phyloP scores from a whole-genome alignment of 176 grass and related monocot genomes.

The Elymus sibiricus region DNA sequence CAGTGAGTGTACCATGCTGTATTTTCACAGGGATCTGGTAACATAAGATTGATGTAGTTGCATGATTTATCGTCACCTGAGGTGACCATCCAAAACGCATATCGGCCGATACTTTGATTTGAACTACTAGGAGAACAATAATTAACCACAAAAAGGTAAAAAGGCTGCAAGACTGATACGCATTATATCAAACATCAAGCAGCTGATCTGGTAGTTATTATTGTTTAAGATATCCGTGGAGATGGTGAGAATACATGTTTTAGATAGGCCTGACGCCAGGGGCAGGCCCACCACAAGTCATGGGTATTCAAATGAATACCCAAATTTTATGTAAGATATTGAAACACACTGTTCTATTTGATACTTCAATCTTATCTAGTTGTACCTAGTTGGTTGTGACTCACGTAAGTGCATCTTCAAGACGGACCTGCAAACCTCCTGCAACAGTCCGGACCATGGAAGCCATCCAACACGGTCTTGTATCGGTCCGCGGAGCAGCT shows the following conservation, averaged over 20 bases:
- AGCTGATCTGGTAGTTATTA: neutral
- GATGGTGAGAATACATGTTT: neutral
- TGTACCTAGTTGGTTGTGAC: neutral
- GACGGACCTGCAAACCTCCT: too few species aligned
- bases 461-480: too few species aligned
- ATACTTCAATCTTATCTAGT: neutral
- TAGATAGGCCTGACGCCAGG: neutral
- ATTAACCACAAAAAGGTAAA: conserved; percentile 3
- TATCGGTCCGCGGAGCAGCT: too few species aligned
- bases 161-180: neutral
- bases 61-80: neutral
- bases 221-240: neutral
- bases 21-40: neutral
- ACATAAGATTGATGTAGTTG: neutral
- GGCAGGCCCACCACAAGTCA: neutral
- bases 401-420: too few species aligned
- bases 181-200: neutral
- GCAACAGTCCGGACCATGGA: too few species aligned
- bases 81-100: conserved; percentile 21
- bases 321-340: neutral
- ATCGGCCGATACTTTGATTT: neutral
- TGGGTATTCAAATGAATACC: neutral
- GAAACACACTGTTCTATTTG: neutral
- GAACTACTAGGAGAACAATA: neutral
- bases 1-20: neutral